Conservation (phyloP, 2,329 filamentous ascomycete species). For the Cryphonectria naterciae region DNA sequence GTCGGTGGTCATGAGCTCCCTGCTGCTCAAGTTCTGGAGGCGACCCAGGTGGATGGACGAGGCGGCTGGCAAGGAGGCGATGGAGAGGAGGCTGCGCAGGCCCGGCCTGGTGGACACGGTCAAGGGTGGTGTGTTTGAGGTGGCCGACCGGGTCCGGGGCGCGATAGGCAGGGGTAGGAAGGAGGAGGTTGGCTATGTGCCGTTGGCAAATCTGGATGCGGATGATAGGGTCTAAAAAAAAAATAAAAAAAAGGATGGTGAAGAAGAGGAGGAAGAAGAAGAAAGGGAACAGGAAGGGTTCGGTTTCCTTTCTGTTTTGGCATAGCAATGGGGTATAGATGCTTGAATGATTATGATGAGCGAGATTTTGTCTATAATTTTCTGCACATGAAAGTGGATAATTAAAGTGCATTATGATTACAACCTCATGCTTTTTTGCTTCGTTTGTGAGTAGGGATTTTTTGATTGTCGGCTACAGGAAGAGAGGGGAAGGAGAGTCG, state of each 20-base stretch:
- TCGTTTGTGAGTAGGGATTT: too few relatives aligned
- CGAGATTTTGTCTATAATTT: not conserved
- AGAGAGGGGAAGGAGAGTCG: not conserved
- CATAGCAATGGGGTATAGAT: slow-evolving; percentile 6
- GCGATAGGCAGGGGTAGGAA: slow-evolving; percentile 38
- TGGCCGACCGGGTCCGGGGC: slow-evolving; percentile 42
- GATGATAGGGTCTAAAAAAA: slow-evolving; percentile 23
- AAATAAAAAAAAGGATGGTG: not conserved
- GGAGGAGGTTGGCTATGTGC: slow-evolving; percentile 62
- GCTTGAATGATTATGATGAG: slow-evolving; percentile 4
- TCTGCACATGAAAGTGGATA: too few relatives aligned
- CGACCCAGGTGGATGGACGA: slow-evolving; percentile 87
- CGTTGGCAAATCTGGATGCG: slow-evolving; percentile 56
- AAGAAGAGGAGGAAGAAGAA: not conserved
- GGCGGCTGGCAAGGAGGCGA: slow-evolving; percentile 60
- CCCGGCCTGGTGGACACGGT: slow-evolving; percentile 45
- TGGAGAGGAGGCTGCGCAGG: slow-evolving; percentile 48
- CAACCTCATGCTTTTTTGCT: too few relatives aligned
- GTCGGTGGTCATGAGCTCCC: slow-evolving; percentile 81
- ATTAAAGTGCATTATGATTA: too few relatives aligned
- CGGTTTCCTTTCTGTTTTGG: not conserved
- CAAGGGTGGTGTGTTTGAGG: slow-evolving; percentile 48
- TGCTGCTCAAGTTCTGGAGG: slow-evolving; percentile 86
- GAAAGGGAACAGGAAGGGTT: not conserved
- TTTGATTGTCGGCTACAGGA: not conserved